phyloP scores from a whole-genome alignment of 1,284 basidiomycete genomes.

The Moesziomyces globuligerus region DNA sequence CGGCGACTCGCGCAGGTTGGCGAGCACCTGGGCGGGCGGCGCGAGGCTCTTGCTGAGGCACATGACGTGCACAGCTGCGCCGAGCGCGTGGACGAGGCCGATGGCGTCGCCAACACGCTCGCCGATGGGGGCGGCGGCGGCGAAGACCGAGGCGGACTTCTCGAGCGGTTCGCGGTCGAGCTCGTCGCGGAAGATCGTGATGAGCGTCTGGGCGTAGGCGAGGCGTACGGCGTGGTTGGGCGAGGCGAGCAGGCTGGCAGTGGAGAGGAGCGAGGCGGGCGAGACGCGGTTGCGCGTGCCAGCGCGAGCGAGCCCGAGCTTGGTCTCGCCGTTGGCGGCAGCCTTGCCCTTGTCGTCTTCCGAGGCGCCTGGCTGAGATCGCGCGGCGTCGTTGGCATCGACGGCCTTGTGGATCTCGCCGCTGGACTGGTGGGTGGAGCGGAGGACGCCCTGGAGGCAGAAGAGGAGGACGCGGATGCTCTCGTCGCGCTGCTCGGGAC shows the following conservation, averaged over 20 bases:
- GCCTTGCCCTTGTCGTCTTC: constrained; percentile 46
- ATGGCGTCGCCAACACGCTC: constrained; percentile 49
- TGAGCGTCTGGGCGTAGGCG: constrained; percentile 57
- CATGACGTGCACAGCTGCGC: constrained; percentile 56
- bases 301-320: constrained; percentile 39
- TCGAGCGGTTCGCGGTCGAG: constrained; percentile 36
- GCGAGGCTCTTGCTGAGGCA: constrained; percentile 57
- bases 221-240: constrained; percentile 53
- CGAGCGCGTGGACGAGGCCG: constrained; percentile 53
- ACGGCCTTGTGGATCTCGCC: constrained; percentile 59
- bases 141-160: constrained; percentile 26
- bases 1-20: constrained; percentile 51
- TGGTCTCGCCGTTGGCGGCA: constrained; percentile 14
- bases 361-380: constrained; percentile 1
- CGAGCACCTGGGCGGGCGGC: constrained; percentile 22
- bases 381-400: constrained; percentile 19
- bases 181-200: constrained; percentile 51
- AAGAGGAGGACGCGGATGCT: constrained; percentile 79
- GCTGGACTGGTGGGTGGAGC: constrained; percentile 73
- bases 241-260: constrained; percentile 50
- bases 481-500: constrained; percentile 71
- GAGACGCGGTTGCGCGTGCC: constrained; percentile 55
- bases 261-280: constrained; percentile 39
- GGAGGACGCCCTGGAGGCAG: constrained; percentile 78
- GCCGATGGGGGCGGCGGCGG: constrained; percentile 24